Base-by-base conservation (phyloP, 2,329 filamentous ascomycete genomes). In the Teratosphaeria gauchensis region DNA sequence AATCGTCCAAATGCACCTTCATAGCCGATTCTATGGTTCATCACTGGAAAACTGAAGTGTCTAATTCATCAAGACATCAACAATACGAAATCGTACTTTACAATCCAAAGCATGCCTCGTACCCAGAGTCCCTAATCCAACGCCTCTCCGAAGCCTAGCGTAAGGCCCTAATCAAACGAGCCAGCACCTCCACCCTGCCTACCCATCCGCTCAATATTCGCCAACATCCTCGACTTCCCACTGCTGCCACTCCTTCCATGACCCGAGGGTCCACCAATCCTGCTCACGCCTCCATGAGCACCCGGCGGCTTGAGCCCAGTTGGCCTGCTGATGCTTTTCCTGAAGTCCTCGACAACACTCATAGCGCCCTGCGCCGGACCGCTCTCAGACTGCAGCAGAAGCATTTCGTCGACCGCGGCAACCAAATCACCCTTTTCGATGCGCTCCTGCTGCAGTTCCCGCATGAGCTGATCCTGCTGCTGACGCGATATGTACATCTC, bases 141-240 rank as follows among this genome's bases (percentile, higher is more conserved):
- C n/a, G 8, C n/a, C 42, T 21, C 9, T 9, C 19, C 42, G n/a
- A 48, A 48, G 4, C 16, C 5, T 19, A 2, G 19, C 3, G 8
- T n/a, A n/a, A 3, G 16, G 16, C 4, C n/a, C n/a, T 48, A 48
- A 6, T 48, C 42, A 2, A 48, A 21, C 42, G 42, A n/a, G 16
- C 42, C 42, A 21, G 19, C 19, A 2, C 53, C 58, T 19, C 54
- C 57, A 7, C 70, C 63, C n/a, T 68, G 64, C 33, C 68, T 85
- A 9, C 90, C 90, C 90, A 95, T 95, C 74, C 86, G 84, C 78
- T 95, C 90, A 71, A 95, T 94, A 19, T 88, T 90, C 66, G 82
- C 88, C 86, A 95, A 86, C 68, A 94, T 87, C 58, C 87, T 85
- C 69, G 87, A 89, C 67, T 89, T 81, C 32, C 69, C 75, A 35